Evolutionary conservation across 2,329 filamentous ascomycete species (phyloP), one percentile per base, ranked within the genome.

Genomic region (Talaromyces sp.): DNA sequence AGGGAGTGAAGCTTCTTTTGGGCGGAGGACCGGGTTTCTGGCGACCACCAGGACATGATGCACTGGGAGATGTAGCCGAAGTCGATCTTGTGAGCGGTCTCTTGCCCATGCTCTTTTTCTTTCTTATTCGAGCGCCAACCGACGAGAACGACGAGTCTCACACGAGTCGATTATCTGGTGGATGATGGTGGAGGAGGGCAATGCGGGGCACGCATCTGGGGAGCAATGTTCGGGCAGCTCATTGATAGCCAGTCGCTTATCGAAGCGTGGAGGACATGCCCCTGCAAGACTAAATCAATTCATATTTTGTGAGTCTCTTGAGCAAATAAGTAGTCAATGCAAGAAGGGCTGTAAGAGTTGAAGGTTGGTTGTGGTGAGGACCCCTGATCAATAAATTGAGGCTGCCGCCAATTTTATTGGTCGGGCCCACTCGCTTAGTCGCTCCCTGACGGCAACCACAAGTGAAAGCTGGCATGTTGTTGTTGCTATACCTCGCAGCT

Each of bases 391-490:
- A n/a, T 35, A 13, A 61, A 54, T 64, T 56, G 58, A 52, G 37
- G 70, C 67, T 70, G 71, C 68, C 71, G 69, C 63, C 56, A 60
- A 52, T 57, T 57, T 50, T 52, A 69, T 70, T 70, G 69, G 70
- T 67, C 70, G 66, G 65, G 63, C 69, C 67, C 56, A 62, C 66
- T 63, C 62, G 47, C 66, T 62, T 62, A 64, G 65, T 63, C 62
- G 56, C 47, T 62, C 58, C 60, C 19, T 35, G 56, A 39, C 54
- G 54, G 56, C 60, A 66, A 66, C 62, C 65, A 64, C 60, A 60
- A 66, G 49, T 63, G 69, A 72, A 69, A 67, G 64, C 73, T 75
- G 73, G 73, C 70, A 56, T 66, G 65, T 52, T 63, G 62, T 37
- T 50, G 39, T 66, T 45, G 37, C 27, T 45, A 50, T 56, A 58